Conservation (phyloP, 31 red algal genomes). For the Endocladia muricata region DNA sequence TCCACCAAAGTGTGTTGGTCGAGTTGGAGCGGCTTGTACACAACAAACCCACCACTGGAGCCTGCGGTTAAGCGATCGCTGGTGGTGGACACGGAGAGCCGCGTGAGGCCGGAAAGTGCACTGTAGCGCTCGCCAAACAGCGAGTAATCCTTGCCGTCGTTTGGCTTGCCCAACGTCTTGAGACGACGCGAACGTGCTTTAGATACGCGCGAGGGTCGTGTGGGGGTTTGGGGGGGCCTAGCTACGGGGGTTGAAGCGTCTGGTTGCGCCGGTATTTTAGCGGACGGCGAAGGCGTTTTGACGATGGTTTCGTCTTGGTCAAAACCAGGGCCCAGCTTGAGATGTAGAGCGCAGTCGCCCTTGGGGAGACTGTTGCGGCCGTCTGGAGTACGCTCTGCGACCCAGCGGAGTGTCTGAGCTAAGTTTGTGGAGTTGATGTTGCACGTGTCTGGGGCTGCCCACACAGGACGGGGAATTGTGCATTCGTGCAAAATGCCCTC, state of each 20-base stretch:
- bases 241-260: too few relatives aligned
- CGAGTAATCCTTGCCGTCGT: constrained; percentile 13
- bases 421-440: constrained; percentile 14
- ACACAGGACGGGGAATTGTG: constrained; percentile 50
- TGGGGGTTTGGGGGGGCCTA: too few relatives aligned
- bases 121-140: constrained; percentile 33
- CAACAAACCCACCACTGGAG: constrained; percentile 47
- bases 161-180: too few relatives aligned
- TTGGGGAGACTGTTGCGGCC: not conserved
- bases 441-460: constrained; percentile 23
- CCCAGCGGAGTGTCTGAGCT: constrained; percentile 37
- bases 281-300: too few relatives aligned
- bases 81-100: constrained; percentile 6
- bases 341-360: not conserved
- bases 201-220: too few relatives aligned
- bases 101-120: constrained; percentile 24
- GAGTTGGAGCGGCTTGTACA: constrained; percentile 28
- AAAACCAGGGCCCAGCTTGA: constrained; percentile 20
- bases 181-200: too few relatives aligned
- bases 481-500: constrained; percentile 58
- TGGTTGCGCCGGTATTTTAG: too few relatives aligned
- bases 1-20: not conserved
- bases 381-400: not conserved
- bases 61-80: constrained; percentile 47
- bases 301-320: too few relatives aligned